A percentile compares a stretch with the other conserved stretches of the same genome.
Evolutionary conservation across 352 stramenopile genomes (phyloP).

Genomic region (Phytophthora citrophthora): DNA sequence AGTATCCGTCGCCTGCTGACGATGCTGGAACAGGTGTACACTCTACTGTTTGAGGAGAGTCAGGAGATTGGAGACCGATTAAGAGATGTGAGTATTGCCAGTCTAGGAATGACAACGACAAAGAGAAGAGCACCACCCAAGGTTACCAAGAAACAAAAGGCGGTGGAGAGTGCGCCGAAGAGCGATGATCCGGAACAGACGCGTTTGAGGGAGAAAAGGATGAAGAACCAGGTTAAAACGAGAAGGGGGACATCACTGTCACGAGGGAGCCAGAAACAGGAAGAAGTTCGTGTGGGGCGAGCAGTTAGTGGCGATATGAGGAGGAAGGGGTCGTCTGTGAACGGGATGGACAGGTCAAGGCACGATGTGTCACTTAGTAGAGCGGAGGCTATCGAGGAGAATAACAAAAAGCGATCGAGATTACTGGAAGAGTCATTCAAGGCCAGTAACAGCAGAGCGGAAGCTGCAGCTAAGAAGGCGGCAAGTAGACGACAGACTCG

Average conservation of each 20-base stretch:
- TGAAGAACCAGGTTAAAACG: background rate
- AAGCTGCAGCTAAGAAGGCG: slow-evolving; percentile 20
- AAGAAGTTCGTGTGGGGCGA: slow-evolving; percentile 30
- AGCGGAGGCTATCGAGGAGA: slow-evolving; percentile 29
- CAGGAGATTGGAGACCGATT: slow-evolving; percentile 26
- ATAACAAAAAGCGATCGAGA: slow-evolving; percentile 45
- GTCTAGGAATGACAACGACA: slow-evolving; percentile 16
- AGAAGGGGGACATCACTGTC: slow-evolving; percentile 2
- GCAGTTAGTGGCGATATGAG: slow-evolving; percentile 1
- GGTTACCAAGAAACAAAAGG: slow-evolving; percentile 28
- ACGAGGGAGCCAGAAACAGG: slow-evolving; percentile 19
- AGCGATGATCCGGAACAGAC: slow-evolving; percentile 22
- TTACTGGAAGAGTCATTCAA: slow-evolving; percentile 23
- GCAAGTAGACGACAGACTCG: background rate
- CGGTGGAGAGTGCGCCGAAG: slow-evolving; percentile 7
- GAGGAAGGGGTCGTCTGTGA: background rate
- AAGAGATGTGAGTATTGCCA: slow-evolving; percentile 29
- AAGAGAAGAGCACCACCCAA: slow-evolving; percentile 22
- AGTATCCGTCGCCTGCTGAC: slow-evolving; percentile 59
- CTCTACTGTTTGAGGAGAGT: slow-evolving; percentile 56
- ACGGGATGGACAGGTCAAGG: slow-evolving; percentile 2
- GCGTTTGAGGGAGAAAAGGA: slow-evolving; percentile 9
- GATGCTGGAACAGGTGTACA: slow-evolving; percentile 67
- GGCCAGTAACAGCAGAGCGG: slow-evolving; percentile 20
- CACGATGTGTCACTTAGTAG: slow-evolving; percentile 10